These are phyloP conservation scores for Scopulariopsis brevicaulis DNA, from an alignment of 2,329 filamentous ascomycete genomes.

Conservation along the genomic window DNA sequence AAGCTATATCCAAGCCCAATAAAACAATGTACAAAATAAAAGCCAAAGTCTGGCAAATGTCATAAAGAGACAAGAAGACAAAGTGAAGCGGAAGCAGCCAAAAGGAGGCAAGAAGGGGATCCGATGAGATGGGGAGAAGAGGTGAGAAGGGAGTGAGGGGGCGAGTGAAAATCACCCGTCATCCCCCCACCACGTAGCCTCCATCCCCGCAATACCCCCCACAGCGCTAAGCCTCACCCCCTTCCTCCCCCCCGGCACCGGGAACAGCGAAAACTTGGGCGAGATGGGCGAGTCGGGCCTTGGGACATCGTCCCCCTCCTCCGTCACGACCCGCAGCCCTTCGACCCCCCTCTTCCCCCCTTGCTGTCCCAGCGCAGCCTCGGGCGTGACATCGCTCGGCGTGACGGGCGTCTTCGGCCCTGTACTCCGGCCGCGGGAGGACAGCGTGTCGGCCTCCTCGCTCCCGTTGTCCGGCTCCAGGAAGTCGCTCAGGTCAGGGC, in stretches of 20 bases:
- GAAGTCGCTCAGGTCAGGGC: slow-evolving; percentile 26
- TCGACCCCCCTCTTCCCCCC: neutral
- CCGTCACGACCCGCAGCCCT: slow-evolving; percentile 3
- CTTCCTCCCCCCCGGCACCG: slow-evolving; percentile 15
- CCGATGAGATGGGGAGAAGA: neutral
- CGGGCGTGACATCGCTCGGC: slow-evolving; percentile 3
- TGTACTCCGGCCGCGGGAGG: slow-evolving; percentile 6
- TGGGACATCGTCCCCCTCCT: slow-evolving; percentile 17
- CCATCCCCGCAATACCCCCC: slow-evolving; percentile 15
- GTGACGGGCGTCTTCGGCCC: slow-evolving; percentile 8
- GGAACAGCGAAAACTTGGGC: slow-evolving; percentile 3
- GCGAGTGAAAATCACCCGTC: slow-evolving; percentile 17
- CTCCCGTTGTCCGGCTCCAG: slow-evolving; percentile 18
- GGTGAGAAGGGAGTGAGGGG: neutral
- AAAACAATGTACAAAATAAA: neutral
- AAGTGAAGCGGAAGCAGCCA: neutral
- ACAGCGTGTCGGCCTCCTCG: slow-evolving; percentile 8
- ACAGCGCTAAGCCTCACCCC: slow-evolving; percentile 29
- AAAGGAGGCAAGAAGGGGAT: too few relatives aligned
- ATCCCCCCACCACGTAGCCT: slow-evolving; percentile 27
- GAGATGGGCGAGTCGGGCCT: slow-evolving; percentile 24
- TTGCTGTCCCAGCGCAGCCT: neutral
- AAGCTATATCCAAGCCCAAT: neutral
- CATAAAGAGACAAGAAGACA: neutral
- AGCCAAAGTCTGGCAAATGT: neutral